These are phyloP conservation scores for Cladosporium sphaerospermum DNA, from an alignment of 2,329 filamentous ascomycete species.

Conservation along the genomic window DNA sequence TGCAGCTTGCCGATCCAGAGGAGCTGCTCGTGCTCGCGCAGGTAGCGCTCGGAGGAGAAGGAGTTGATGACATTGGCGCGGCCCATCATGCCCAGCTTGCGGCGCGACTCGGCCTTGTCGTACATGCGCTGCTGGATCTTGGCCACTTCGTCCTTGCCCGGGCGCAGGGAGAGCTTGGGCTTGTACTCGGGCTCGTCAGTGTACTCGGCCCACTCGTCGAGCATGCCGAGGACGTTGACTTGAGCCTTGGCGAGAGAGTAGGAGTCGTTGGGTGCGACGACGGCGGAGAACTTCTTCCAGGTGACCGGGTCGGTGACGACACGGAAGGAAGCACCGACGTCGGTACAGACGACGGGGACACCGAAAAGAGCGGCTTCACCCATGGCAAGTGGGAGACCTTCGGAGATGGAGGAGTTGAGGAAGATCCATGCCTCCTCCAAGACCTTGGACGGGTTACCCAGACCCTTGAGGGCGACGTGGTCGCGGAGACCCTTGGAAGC, in stretches of 20 bases:
- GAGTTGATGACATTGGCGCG: conserved; percentile 54
- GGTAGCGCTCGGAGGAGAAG: conserved; percentile 54
- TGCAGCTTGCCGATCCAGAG: conserved; percentile 22
- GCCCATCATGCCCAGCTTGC: conserved; percentile 53
- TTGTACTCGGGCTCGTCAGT: conserved; percentile 43
- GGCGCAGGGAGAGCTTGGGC: conserved; percentile 43
- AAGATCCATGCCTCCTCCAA: conserved; percentile 54
- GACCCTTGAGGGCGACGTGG: conserved; percentile 43
- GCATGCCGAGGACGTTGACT: conserved; percentile 55
- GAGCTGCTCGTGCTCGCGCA: conserved; percentile 37
- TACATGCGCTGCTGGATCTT: conserved; percentile 54
- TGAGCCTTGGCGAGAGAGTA: conserved; percentile 55
- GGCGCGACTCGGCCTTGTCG: conserved; percentile 51
- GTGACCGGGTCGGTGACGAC: conserved; percentile 50
- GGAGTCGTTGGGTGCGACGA: conserved; percentile 60
- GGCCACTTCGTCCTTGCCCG: conserved; percentile 46
- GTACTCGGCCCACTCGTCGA: conserved; percentile 56
- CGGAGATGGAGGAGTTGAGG: conserved; percentile 41
- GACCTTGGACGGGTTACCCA: conserved; percentile 48
- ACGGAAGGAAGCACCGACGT: conserved; percentile 50
- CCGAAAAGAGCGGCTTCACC: conserved; percentile 42
- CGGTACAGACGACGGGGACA: conserved; percentile 40
- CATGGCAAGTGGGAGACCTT: conserved; percentile 41
- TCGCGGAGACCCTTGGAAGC: conserved; percentile 42
- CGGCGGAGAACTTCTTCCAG: conserved; percentile 50